A percentile compares a stretch with the other conserved stretches of the same genome.
phyloP scores from a whole-genome alignment of 2,329 filamentous ascomycete species.

The Botrytis porri region DNA sequence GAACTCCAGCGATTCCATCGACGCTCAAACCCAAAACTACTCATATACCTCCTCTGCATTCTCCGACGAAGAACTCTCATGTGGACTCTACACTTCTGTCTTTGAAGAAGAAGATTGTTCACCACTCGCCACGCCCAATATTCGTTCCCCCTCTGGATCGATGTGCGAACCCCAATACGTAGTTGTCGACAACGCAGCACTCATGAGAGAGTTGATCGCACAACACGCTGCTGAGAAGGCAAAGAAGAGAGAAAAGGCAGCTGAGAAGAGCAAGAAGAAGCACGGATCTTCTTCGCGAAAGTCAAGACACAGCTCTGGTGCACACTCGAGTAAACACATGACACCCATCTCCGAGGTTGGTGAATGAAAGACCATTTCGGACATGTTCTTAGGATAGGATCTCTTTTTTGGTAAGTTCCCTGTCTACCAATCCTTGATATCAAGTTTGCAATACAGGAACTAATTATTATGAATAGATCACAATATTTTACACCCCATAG shows the following conservation, averaged over 20 bases:
- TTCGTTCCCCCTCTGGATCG: constrained; percentile 29
- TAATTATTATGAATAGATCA: not conserved
- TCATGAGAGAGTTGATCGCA: constrained; percentile 34
- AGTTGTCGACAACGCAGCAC: constrained; percentile 32
- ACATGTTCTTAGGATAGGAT: not conserved
- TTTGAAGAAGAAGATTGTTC: constrained; percentile 50
- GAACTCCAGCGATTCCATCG: constrained; percentile 27
- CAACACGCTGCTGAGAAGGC: constrained; percentile 36
- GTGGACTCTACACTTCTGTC: constrained; percentile 52
- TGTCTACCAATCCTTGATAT: not conserved
- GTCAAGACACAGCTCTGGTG: constrained; percentile 30
- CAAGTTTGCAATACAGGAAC: not conserved
- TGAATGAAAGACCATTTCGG: constrained; percentile 38
- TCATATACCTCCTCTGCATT: constrained; percentile 39
- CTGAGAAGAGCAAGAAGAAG: constrained; percentile 21
- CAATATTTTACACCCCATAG: constrained; percentile 7
- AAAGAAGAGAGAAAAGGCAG: constrained; percentile 29
- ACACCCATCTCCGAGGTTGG: constrained; percentile 53
- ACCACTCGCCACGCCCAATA: constrained; percentile 39
- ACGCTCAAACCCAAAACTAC: constrained; percentile 25
- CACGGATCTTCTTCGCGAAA: constrained; percentile 36
- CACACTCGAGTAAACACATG: constrained; percentile 52
- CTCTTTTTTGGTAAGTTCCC: not conserved
- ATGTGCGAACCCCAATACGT: constrained; percentile 28
- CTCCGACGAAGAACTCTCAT: constrained; percentile 50